A percentile compares a stretch with the other conserved stretches of the same genome.
Conservation (phyloP, 148 eudicot genomes). For the Vaccinium myrtillus region DNA sequence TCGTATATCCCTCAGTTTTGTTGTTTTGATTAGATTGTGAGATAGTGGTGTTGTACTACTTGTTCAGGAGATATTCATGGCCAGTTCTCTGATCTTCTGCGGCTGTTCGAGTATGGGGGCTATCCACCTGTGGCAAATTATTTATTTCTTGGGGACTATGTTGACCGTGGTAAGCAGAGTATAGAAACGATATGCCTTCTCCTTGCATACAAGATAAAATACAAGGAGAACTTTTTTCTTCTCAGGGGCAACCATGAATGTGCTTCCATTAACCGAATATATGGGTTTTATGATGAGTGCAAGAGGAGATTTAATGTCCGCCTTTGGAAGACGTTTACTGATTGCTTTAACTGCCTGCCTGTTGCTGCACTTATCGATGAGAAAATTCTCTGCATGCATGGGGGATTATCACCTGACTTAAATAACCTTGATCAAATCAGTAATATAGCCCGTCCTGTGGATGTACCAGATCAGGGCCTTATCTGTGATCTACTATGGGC, state of each 20-base stretch:
- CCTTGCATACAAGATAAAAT: slow-evolving; percentile 76
- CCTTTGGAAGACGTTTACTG: slow-evolving; percentile 74
- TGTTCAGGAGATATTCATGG: slow-evolving; percentile 75
- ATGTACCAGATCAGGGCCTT: slow-evolving; percentile 81
- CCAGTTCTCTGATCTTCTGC: slow-evolving; percentile 74
- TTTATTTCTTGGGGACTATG: slow-evolving; percentile 78
- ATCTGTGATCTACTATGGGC: slow-evolving; percentile 74
- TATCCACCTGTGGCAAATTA: slow-evolving; percentile 74
- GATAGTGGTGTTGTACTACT: background rate
- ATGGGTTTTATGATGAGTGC: slow-evolving; percentile 81
- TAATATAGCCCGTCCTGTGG: slow-evolving; percentile 66
- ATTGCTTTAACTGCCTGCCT: slow-evolving; percentile 73
- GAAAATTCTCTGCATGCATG: slow-evolving; percentile 86
- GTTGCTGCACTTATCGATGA: slow-evolving; percentile 81
- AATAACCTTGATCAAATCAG: slow-evolving; percentile 68
- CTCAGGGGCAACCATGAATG: slow-evolving; percentile 85
- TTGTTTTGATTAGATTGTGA: slow-evolving; percentile 16
- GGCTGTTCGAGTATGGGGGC: slow-evolving; percentile 85
- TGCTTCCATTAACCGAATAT: slow-evolving; percentile 81
- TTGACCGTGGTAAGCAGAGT: slow-evolving; percentile 87
- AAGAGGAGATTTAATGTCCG: slow-evolving; percentile 82
- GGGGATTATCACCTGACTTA: slow-evolving; percentile 74
- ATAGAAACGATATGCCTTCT: slow-evolving; percentile 82
- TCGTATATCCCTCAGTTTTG: background rate
- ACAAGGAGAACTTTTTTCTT: slow-evolving; percentile 81